Evolutionary conservation across 257 asterid species (phyloP), one percentile per base, ranked within the genome.

Genomic region (Thymus mandschuricus): DNA sequence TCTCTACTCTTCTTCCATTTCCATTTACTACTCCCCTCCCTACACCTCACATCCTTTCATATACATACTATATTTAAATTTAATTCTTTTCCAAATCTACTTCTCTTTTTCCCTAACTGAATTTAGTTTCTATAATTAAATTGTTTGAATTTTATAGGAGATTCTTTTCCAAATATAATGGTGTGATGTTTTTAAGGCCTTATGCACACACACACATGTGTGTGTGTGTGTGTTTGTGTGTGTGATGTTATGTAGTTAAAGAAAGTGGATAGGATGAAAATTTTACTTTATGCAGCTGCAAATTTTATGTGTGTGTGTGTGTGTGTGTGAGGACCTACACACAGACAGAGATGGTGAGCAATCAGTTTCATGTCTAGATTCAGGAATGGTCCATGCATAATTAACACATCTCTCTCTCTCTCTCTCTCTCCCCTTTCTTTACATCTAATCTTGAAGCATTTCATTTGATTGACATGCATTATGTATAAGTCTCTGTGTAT

Each of bases 311-410:
- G 43, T 10, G 62, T 30, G 62, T 60, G 60, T 73, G 74, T 50
- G 69, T 49, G 55, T 49, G 55, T 13, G 55, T 13, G 67, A 73
- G 79, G 76, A 74, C 79, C 82, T 78, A 74, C 82, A 62, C 54
- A 48, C 82, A 62, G 60, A 48, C 68, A 72, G 51, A 71, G 75
- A 33, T 56, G 61, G 15, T 56, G 61, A 9, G 72, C 56, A 31
- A 69, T 73, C 44, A 59, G 76, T 70, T 68, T 64, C 21, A 28
- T 74, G 84, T 82, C 86, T 60, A 73, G 60, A 76, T 72, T 63
- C 85, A 78, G 69, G 66, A 50, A 75, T 64, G 75, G 78, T 78
- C 68, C 80, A 72, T 73, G 84, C 46, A 80, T 73, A 64, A 63
- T 59, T 64, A 72, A 44, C 49, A 44, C 49, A 7, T 6, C 12